Conservation (phyloP, 2,329 filamentous ascomycete species). For the Emergomyces africanus region DNA sequence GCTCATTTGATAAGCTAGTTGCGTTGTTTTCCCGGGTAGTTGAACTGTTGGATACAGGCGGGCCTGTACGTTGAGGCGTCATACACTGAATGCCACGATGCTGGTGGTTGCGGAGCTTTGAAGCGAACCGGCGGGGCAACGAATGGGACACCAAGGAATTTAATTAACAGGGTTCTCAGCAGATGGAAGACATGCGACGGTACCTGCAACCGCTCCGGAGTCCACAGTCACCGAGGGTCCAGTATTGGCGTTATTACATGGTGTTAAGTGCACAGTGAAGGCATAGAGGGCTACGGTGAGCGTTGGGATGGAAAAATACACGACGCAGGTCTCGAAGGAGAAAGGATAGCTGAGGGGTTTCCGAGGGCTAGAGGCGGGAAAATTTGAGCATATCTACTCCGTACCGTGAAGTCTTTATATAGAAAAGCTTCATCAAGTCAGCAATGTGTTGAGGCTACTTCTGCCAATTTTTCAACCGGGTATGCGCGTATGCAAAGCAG, state of each 20-base stretch:
- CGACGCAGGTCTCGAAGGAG: no score
- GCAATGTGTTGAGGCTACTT: neutral
- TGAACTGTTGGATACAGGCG: constrained; percentile 16
- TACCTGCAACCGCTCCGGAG: constrained; percentile 18
- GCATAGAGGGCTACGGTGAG: neutral
- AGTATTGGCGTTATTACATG: neutral
- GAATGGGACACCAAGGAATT: constrained; percentile 22
- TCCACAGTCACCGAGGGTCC: constrained; percentile 15
- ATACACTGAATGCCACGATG: constrained; percentile 9
- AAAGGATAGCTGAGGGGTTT: no score
- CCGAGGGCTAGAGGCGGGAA: no score
- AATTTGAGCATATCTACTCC: no score
- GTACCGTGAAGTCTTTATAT: neutral
- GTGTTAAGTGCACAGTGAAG: neutral
- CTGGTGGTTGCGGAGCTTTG: constrained; percentile 11
- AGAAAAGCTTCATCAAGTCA: neutral
- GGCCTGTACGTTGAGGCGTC: constrained; percentile 16
- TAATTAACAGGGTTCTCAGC: constrained; percentile 13
- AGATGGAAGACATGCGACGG: constrained; percentile 14
- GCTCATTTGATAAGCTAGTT: constrained; percentile 17
- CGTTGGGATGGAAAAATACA: neutral
- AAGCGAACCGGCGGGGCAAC: constrained; percentile 18
- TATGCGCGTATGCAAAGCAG: neutral
- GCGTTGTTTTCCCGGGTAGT: constrained; percentile 15
- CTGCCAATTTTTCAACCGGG: neutral